Conservation (phyloP, 805 yeast genomes). For the Nakazawaea molendinolei region DNA sequence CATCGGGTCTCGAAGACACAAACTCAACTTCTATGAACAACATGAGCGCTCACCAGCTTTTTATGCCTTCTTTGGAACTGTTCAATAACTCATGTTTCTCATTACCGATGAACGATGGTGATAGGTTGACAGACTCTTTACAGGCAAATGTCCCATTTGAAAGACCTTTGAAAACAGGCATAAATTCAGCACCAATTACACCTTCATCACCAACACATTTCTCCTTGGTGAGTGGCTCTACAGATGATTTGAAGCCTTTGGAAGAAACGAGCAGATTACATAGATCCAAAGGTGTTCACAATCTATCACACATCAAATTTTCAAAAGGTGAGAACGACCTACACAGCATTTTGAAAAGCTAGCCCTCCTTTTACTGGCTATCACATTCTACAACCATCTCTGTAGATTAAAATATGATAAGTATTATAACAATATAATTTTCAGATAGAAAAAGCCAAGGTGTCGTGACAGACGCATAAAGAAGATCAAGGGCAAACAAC, state of each 20-base stretch:
- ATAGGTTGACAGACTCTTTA: not conserved
- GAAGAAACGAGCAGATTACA: not conserved
- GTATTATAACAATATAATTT: too few relatives aligned
- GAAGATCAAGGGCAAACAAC: too few relatives aligned
- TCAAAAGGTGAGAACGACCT: slow-evolving; percentile 2
- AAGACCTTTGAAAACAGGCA: not conserved
- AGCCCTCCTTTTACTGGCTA: too few relatives aligned
- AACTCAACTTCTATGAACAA: too few relatives aligned
- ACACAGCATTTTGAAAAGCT: not conserved
- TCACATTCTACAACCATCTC: too few relatives aligned
- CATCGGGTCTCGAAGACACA: too few relatives aligned
- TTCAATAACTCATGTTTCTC: slow-evolving; percentile 11
- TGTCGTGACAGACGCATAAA: too few relatives aligned
- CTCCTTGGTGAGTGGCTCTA: not conserved
- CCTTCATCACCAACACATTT: slow-evolving; percentile 5
- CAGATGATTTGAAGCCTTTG: not conserved
- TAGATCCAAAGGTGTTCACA: slow-evolving; percentile 2
- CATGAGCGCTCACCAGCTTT: slow-evolving; percentile 7
- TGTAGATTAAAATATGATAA: too few relatives aligned
- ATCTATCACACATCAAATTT: slow-evolving; percentile 3
- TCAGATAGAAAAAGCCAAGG: too few relatives aligned
- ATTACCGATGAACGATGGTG: slow-evolving; percentile 2
- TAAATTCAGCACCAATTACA: slow-evolving; percentile 8
- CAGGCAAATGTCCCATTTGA: not conserved
- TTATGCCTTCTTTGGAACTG: not conserved